Evolutionary conservation across 2,329 filamentous ascomycete species (phyloP).

Genomic region (Epichloe hybrida): DNA sequence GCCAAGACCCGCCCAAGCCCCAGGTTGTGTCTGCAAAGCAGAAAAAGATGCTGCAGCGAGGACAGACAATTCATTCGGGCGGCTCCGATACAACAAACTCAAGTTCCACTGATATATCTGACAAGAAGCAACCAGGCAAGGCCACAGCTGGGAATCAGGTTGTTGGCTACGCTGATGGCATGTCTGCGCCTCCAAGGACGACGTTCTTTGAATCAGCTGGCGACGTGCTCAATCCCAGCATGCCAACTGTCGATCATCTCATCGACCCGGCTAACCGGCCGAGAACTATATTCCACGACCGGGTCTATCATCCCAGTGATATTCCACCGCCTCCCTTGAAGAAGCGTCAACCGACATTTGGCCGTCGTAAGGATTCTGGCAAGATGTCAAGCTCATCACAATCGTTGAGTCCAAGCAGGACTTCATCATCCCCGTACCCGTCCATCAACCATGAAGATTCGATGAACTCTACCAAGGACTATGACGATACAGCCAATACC

Average conservation of each 20-base stretch:
- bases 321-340: constrained; percentile 71
- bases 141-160: constrained; percentile 39
- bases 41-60: constrained; percentile 60
- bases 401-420: constrained; percentile 13
- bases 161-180: constrained; percentile 27
- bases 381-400: constrained; percentile 12
- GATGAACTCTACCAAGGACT: constrained; percentile 31
- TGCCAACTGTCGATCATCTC: constrained; percentile 70
- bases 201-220: constrained; percentile 92
- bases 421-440: constrained; percentile 21
- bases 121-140: constrained; percentile 15
- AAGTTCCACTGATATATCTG: constrained; percentile 6
- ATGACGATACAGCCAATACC: constrained; percentile 36
- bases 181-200: constrained; percentile 70
- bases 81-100: constrained; percentile 15
- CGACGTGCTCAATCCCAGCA: constrained; percentile 78
- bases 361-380: constrained; percentile 18
- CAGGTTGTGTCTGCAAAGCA: constrained; percentile 42
- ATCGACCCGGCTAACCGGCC: constrained; percentile 70
- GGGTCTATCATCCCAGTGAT: constrained; percentile 85
- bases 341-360: constrained; percentile 29
- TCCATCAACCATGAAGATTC: constrained; percentile 28
- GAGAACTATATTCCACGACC: constrained; percentile 90
- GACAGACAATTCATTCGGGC: constrained; percentile 50
- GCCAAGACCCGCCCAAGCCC: constrained; percentile 35